These are phyloP conservation scores for Spathaspora sp. DNA, from an alignment of 805 yeast species.

Conservation along the genomic window DNA sequence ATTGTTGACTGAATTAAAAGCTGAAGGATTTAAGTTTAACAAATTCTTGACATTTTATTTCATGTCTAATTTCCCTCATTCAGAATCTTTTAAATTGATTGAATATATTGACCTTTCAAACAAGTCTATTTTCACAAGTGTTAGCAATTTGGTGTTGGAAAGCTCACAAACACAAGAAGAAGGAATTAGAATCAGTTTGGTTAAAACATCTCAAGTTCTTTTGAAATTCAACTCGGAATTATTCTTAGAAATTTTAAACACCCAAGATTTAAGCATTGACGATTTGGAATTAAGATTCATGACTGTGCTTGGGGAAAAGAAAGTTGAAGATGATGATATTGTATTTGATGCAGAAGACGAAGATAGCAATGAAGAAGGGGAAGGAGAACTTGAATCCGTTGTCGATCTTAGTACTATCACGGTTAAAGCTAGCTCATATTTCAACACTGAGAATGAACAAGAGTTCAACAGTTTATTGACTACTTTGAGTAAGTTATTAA, in stretches of 20 bases:
- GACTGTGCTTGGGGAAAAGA: conserved; percentile 45
- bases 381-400: conserved; percentile 16
- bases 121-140: conserved; percentile 7
- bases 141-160: conserved; percentile 5
- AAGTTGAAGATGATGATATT: conserved; percentile 23
- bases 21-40: conserved; percentile 25
- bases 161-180: conserved; percentile 11
- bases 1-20: conserved; percentile 10
- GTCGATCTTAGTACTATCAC: conserved; percentile 12
- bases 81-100: conserved; percentile 18
- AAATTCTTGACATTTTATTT: conserved; percentile 29
- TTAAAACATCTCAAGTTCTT: conserved; percentile 13
- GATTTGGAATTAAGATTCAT: conserved; percentile 59
- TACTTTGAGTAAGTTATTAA: conserved; percentile 43
- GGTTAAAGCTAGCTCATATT: conserved; percentile 14
- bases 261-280: conserved; percentile 16
- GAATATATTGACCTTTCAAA: conserved; percentile 17
- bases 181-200: conserved; percentile 13
- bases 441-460: conserved; percentile 22
- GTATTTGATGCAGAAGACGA: conserved; percentile 29
- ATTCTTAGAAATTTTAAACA: conserved; percentile 18
- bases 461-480: conserved; percentile 42
- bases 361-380: conserved; percentile 16
- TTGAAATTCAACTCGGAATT: conserved; percentile 17
- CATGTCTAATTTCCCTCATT: conserved; percentile 19